Evolutionary conservation across 257 asterid genomes (phyloP).

Genomic region (Perilla frutescens): DNA sequence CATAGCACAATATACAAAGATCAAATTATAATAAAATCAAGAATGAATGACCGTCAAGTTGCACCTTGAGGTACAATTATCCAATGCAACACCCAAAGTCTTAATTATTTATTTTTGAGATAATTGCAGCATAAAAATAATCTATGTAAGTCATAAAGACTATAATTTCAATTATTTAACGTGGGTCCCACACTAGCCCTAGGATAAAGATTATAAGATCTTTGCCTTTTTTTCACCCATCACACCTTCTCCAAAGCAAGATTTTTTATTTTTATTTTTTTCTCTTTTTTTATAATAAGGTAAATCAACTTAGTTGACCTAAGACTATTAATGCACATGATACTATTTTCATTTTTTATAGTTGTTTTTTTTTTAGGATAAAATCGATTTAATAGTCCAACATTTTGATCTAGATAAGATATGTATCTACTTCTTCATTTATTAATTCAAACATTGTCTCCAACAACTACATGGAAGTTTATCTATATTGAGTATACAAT

Average conservation of each 20-base stretch:
- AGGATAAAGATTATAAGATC: slow-evolving; percentile 35
- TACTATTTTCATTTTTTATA: not conserved
- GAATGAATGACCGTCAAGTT: not conserved
- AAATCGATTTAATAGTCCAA: slow-evolving; percentile 9
- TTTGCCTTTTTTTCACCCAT: slow-evolving; percentile 16
- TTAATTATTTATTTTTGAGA: too few relatives aligned
- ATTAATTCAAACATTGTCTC: not conserved
- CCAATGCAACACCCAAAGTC: not conserved
- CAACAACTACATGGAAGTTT: not conserved
- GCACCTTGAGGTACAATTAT: slow-evolving; percentile 23
- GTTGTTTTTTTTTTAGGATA: not conserved
- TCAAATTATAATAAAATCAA: not conserved
- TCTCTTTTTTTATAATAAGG: not conserved
- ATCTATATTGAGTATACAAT: not conserved
- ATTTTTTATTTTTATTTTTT: not conserved
- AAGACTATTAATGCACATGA: slow-evolving; percentile 32
- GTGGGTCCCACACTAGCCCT: slow-evolving; percentile 29
- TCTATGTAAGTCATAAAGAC: not conserved
- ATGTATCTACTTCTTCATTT: slow-evolving; percentile 5
- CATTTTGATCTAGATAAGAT: slow-evolving; percentile 32
- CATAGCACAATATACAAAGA: too few relatives aligned
- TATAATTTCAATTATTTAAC: slow-evolving; percentile 30
- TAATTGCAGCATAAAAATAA: too few relatives aligned
- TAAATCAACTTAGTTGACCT: slow-evolving; percentile 30
- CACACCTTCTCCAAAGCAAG: slow-evolving; percentile 26